Base-by-base conservation (phyloP, 169 alveolate species). In the Plasmodium vivax region DNA sequence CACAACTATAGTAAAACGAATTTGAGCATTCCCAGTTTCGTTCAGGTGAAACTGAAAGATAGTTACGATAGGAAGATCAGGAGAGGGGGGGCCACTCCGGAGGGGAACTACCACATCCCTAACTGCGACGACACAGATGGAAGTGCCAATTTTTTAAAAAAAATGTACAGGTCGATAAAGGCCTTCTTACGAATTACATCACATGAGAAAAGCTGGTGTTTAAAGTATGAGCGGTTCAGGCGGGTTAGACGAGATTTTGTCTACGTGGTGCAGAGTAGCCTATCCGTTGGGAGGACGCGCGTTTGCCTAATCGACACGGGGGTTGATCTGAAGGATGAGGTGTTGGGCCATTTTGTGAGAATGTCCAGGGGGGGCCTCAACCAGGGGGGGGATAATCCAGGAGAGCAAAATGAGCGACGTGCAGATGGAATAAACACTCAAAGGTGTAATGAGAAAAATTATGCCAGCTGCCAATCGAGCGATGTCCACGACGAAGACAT, bases 261-360 rank as follows among this genome's bases (percentile, higher is more conserved):
- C 9, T 45, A 72, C 79, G 43, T 73, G 72, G 54, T 72, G 12
- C 23, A 84, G 32, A 84, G 54, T 8, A 27, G 51, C 34, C 10
- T 72, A 36, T 43, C 93, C 32, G 58, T 84, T 45, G 84, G 34
- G 36, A 84, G 4, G 32, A 84, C 93, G 8, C 43, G 45, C 23
- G 79, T 84, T 10, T 84, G 93, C 23, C 79, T 84, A 58, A 73
- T 84, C n/a, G 93, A 51, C 83, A 72, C 93, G 19, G 93, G 93
- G 6, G n/a, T 71, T 12, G 75, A 84, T 84, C 36, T 30, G 36
- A 32, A 72, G 45, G 84, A 84, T 43, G 14, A 6, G 36, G 30
- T 84, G 27, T 56, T 84, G 19, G 36, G 58, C 14, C 36, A 72
- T 0, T 84, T 84, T 84, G 47, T 84, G 45, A 34, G n/a, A n/a